Evolutionary conservation across 768 basidiomycete species (phyloP), one percentile per base, ranked within the genome.

Genomic region (Pholiota microspora): DNA sequence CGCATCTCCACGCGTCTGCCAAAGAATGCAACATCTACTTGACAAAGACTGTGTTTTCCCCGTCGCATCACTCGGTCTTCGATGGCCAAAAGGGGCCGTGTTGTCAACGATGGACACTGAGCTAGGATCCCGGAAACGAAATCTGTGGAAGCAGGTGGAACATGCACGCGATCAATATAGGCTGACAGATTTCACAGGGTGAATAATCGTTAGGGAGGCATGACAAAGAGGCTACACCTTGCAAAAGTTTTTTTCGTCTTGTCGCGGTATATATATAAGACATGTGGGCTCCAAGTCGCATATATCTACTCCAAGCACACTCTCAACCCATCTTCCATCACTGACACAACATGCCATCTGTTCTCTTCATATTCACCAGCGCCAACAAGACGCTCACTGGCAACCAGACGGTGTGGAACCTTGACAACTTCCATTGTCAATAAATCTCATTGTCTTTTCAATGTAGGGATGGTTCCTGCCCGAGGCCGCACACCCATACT

Each of bases 351-450:
- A 77, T 76, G 73, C 70, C 73, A 59, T 66, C 76, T 55, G 68
- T 91, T 32, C 84, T 91, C 60, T 86, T 92, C 67, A 83, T 92
- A n/a, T 79, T 85, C 65, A 88, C 88, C 29, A 90, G 88, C 44
- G 79, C 75, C 55, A 67, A 81, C 65, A 82, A 78, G 66, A 78
- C 79, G 21, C 73, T 87, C 16, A 77, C 72, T 13, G 83, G 79
- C 18, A 60, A 49, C 0, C 69, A 66, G n/a, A 85, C 80, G 9
- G 84, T 85, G 65, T 63, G 76, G 52, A 12, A 23, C 15, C 16
- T 7, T 31, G 34, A 15, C 40, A 18, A 47, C 44, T 42, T 3
- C 27, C 18, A 32, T 16, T 12, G 23, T 55, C 29, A 13, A 23
- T n/a, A 24, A 45, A n/a, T n/a, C 21, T 42, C 52, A 34, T 23